A percentile compares a stretch with the other conserved stretches of the same genome.
Conservation (phyloP, 202 grass and related monocot genomes). For the Zoysia matrella region DNA sequence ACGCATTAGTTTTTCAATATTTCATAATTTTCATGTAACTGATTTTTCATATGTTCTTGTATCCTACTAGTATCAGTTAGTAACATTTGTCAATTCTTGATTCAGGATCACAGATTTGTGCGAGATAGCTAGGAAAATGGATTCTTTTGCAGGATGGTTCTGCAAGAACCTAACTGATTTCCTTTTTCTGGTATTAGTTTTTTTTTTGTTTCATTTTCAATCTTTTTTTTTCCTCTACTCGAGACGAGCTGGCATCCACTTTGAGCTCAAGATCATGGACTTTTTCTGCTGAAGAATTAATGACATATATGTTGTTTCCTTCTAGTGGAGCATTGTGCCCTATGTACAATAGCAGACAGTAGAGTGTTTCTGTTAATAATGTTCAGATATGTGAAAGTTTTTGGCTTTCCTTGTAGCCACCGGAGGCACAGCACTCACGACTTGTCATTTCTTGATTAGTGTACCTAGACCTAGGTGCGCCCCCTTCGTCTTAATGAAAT, state of each 20-base stretch:
- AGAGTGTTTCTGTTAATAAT: conserved; percentile 60
- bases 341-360: conserved; percentile 45
- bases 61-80: not conserved
- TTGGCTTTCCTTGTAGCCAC: conserved; percentile 37
- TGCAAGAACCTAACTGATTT: conserved; percentile 38
- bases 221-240: conserved; percentile 33
- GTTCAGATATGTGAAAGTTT: conserved; percentile 46
- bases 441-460: conserved; percentile 16
- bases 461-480: not conserved
- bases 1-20: not conserved
- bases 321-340: not conserved
- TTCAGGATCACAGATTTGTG: conserved; percentile 36
- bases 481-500: conserved; percentile 24
- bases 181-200: conserved; percentile 31
- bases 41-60: not conserved
- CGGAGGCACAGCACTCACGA: conserved; percentile 4
- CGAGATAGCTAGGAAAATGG: conserved; percentile 43
- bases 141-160: conserved; percentile 42
- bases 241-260: conserved; percentile 4
- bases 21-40: conserved; percentile 3
- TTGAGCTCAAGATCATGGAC: conserved; percentile 39
- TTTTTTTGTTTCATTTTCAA: conserved; percentile 26
- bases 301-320: conserved; percentile 19
- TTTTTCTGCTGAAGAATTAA: conserved; percentile 15
- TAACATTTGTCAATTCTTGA: conserved; percentile 31